Evolutionary conservation across 441 rosid species (phyloP), one percentile per base, ranked within the genome.

Genomic region (Erysimum pusillum): DNA sequence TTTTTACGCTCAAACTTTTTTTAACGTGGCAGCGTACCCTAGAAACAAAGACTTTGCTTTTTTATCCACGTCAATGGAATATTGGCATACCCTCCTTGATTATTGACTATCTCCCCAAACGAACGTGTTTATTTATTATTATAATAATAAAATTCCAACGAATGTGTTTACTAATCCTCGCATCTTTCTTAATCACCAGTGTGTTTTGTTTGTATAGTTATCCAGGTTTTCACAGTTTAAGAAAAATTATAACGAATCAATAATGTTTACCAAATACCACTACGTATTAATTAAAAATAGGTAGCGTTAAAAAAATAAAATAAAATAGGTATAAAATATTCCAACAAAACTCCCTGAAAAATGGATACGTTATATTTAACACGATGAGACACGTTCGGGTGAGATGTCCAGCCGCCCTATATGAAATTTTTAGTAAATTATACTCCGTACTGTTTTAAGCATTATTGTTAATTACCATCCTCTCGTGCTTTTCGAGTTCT

Each of bases 71-170:
- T 52, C 59, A 57, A 56, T 45, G 32, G 46, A 44, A 45, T 35
- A 64, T 22, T 44, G 59, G 39, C 77, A 64, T 51, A 63, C 9
- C 34, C 5, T 42, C 72, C 20, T 74, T 46, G 67, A 57, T 74
- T 65, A 56, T 64, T 74, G 28, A 74, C 71, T 20, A 53, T 1
- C 13, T 35, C 15, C 42, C 72, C 49, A 25, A 17, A n/a, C 32
- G 65, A 74, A 34, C 65, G 49, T 54, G 18, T 64, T 64, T n/a
- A 53, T 5, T 41, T 12, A 6, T 53, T 25, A 25, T 25, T 25
- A 25, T 25, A 25, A 25, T 25, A 25, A 25, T 25, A 2, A 25
- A 25, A 25, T 1, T 25, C 72, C 58, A 25, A 17, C 32, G 65
- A 74, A 34, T 58, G 49, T 54, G 18, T 64, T 64, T n/a, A 53